phyloP scores from a whole-genome alignment of 2,329 filamentous ascomycete species.

The Botryotinia convoluta region DNA sequence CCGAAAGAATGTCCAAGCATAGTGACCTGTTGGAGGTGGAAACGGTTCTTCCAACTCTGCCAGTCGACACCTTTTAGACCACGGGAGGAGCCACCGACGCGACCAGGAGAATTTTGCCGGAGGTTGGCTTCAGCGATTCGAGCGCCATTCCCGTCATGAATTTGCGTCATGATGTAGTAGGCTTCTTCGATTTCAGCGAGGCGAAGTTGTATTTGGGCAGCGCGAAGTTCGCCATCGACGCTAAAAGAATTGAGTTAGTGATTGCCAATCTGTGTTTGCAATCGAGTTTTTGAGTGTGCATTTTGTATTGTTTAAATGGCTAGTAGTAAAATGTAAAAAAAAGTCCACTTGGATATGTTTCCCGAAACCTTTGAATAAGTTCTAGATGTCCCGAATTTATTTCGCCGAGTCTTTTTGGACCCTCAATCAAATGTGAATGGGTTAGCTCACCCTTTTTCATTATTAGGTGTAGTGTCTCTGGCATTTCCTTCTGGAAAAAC shows the following conservation, averaged over 20 bases:
- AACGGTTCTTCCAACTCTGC: conserved; percentile 54
- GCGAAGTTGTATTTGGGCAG: conserved; percentile 60
- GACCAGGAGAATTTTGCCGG: conserved; percentile 49
- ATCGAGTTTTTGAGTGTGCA: background rate
- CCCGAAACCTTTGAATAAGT: background rate
- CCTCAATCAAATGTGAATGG: background rate
- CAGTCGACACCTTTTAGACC: conserved; percentile 56
- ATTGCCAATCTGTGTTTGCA: background rate
- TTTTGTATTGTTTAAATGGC: background rate
- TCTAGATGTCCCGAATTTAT: background rate
- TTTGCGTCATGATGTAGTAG: conserved; percentile 53
- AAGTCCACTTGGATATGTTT: background rate
- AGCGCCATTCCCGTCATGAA: conserved; percentile 54
- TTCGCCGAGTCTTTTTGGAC: too few relatives aligned
- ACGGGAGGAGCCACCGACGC: conserved; percentile 56
- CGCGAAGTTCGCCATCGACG: conserved; percentile 57
- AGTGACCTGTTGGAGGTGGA: conserved; percentile 57
- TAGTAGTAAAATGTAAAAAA: background rate
- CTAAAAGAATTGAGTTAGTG: background rate
- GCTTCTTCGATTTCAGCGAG: conserved; percentile 64
- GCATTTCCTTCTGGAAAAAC: conserved; percentile 59
- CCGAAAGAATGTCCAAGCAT: conserved; percentile 66
- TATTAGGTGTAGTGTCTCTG: conserved; percentile 51
- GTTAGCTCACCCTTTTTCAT: conserved; percentile 47
- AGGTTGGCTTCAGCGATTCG: conserved; percentile 52